Evolutionary conservation across 1,284 basidiomycete species (phyloP).

Genomic region (Fistulina hepatica): DNA sequence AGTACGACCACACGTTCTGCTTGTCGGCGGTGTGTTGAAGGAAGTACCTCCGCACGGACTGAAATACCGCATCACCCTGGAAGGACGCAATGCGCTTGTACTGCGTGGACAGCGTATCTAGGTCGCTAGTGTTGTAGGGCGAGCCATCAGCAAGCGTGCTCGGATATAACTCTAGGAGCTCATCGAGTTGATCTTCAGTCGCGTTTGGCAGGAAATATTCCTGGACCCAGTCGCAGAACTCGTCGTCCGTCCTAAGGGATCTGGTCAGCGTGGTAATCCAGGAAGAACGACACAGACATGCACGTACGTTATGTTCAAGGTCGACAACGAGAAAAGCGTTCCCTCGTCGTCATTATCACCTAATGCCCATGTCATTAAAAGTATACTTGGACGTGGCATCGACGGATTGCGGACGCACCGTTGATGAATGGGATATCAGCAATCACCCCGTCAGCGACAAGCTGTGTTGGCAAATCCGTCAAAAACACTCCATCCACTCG

Average conservation of each 20-base stretch:
- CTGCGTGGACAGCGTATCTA: slow-evolving; percentile 12
- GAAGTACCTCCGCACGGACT: slow-evolving; percentile 13
- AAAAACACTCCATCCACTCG: slow-evolving; percentile 32
- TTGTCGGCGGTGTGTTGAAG: slow-evolving; percentile 10
- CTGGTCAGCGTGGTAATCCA: no score
- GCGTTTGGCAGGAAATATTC: slow-evolving; percentile 8
- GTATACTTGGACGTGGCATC: not conserved
- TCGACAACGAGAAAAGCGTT: slow-evolving; percentile 26
- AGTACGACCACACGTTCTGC: slow-evolving; percentile 13
- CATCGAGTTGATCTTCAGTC: slow-evolving; percentile 1
- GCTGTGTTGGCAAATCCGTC: slow-evolving; percentile 21
- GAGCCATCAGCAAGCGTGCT: slow-evolving; percentile 8
- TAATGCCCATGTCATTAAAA: not conserved
- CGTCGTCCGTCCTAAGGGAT: slow-evolving; percentile 10
- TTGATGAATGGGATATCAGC: slow-evolving; percentile 27
- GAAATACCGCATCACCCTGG: slow-evolving; percentile 13
- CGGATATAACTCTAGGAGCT: slow-evolving; percentile 6
- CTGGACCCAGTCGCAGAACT: slow-evolving; percentile 8
- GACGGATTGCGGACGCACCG: slow-evolving; percentile 17
- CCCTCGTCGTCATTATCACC: slow-evolving; percentile 32
- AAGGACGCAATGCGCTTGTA: slow-evolving; percentile 14
- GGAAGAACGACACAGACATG: no score
- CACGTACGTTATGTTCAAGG: slow-evolving; percentile 12
- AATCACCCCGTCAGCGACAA: slow-evolving; percentile 24
- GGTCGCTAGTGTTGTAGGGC: slow-evolving; percentile 11